Evolutionary conservation across 148 eudicot genomes (phyloP), one percentile per base, ranked within the genome.

Genomic region (Nepenthes gracilis): DNA sequence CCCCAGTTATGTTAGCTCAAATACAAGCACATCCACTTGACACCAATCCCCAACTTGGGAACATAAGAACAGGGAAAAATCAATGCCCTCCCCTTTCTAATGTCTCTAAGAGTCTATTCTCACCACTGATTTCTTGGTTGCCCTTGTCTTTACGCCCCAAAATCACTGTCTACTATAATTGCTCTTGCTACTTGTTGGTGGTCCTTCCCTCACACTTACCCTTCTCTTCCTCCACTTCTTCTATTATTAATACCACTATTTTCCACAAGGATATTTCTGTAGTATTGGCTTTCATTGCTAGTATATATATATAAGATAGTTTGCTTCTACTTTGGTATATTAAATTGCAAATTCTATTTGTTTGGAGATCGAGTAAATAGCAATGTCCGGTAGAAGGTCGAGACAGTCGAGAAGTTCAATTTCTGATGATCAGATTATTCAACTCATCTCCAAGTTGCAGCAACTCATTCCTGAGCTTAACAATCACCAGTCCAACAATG

Each of bases 401-500:
- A 77, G 90, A 69, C 86, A 79, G 10, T 66, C 67, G 3, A 77
- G 75, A 9, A 65, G 67, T 53, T 74, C 92, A 11, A 83, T 88
- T 58, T 67, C 68, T 1, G 92, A 88, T 62, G 96, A 81, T 53
- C 89, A 88, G 75, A 88, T 85, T 67, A 74, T 75, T n/a, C 80
- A 83, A 38, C 92, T 85, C 32, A 70, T 88, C 53, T 77, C 88
- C 69, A 88, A 88, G 77, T 69, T 88, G 50, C 86, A 85, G 57
- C 92, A 83, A 53, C 85, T 83, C 15, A 77, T 88, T 61, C 96
- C 96, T 34, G 92, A 83, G 75, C 72, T 88, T 61, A 79, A 74
- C 34, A 83, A 67, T 54, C 68, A 90, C 43, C 84, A 80, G 50
- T 70, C 84, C 12, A 66, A 78, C 71, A 82, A 84, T 83, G 95